Evolutionary conservation across 2,329 filamentous ascomycete genomes (phyloP).

Genomic region (Raffaelea ambrosiae): DNA sequence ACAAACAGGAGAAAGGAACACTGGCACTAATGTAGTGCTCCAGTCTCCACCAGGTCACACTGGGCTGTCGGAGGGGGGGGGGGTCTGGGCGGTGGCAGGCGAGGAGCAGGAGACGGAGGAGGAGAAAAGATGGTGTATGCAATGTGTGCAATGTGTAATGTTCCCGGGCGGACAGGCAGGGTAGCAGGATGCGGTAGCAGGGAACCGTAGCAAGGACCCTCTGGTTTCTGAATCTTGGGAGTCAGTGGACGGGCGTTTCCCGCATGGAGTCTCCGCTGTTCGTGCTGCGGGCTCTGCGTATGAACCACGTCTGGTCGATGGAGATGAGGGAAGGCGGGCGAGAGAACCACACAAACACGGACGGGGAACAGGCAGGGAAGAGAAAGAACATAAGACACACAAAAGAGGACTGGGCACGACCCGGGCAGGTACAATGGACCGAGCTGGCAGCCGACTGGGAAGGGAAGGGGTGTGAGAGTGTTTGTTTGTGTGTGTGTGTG

Average conservation of each 20-base stretch:
- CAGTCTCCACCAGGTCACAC: conserved; percentile 3
- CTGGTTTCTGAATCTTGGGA: too few relatives aligned
- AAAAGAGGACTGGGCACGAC: too few relatives aligned
- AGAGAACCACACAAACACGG: background rate
- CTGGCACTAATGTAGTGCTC: conserved; percentile 1
- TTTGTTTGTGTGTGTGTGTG: background rate
- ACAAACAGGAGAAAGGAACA: background rate
- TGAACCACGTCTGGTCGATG: background rate
- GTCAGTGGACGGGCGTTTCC: background rate
- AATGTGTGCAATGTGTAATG: too few relatives aligned
- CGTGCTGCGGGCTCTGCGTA: background rate
- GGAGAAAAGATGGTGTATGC: too few relatives aligned
- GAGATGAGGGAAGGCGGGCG: background rate
- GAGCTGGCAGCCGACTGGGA: too few relatives aligned
- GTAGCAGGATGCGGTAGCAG: background rate
- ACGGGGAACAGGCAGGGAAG: background rate
- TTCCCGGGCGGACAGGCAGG: background rate
- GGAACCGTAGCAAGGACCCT: too few relatives aligned
- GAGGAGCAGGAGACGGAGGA: too few relatives aligned
- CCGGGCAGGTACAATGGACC: too few relatives aligned
- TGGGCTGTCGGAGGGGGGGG: background rate
- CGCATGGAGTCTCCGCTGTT: background rate
- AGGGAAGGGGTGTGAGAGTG: too few relatives aligned
- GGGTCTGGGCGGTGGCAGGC: conserved; percentile 4
- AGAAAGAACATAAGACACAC: background rate